Evolutionary conservation across 1,284 basidiomycete species (phyloP), one percentile per base, ranked within the genome.

Genomic region (Tilletia walkeri): DNA sequence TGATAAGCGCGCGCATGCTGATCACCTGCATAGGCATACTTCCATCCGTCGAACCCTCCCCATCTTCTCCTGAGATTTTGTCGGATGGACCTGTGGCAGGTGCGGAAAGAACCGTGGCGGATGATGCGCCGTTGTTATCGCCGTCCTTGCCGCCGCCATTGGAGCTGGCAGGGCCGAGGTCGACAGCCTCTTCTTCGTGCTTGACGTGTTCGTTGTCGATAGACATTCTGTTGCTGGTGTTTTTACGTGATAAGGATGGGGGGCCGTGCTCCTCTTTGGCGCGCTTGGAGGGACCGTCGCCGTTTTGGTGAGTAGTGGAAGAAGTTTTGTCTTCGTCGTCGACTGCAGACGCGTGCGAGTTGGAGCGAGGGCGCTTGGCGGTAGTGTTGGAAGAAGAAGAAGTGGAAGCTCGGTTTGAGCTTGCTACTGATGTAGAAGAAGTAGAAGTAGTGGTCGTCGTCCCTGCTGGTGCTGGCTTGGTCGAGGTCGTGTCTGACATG

Each of bases 1-100:
- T 95, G 82, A 99, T 99, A 81, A 99, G 87, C 18, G 82, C 78
- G 16, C 82, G 77, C 78, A 84, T 82, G 41, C 81, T 77, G 63
- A 84, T 83, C n/a, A 72, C 72, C 47, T 69, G 69, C 24, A 76
- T 67, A 6, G 72, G 69, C 16, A 70, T 49, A 6, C 20, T 30
- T 20, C 16, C 7, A 38, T 67, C 47, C 66, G 24, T 50, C 47
- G 16, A 30, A 36, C 12, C 45, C 4, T 41, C 56, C 18, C 54
- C 54, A 61, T 41, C 36, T 41, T 69, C 41, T 14, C 45, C 53
- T 39, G 68, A 39, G 5, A 30, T 45, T 16, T 20, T 20, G 53
- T 56, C 54, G n/a, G 53, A 65, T 14, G 63, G 53, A 38, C 54
- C 54, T 6, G 48, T 65, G 24, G 61, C 68, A n/a, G 49, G 41